These are phyloP conservation scores for Halteria grandinella DNA, from an alignment of 73 alveolate species.

Conservation along the genomic window DNA sequence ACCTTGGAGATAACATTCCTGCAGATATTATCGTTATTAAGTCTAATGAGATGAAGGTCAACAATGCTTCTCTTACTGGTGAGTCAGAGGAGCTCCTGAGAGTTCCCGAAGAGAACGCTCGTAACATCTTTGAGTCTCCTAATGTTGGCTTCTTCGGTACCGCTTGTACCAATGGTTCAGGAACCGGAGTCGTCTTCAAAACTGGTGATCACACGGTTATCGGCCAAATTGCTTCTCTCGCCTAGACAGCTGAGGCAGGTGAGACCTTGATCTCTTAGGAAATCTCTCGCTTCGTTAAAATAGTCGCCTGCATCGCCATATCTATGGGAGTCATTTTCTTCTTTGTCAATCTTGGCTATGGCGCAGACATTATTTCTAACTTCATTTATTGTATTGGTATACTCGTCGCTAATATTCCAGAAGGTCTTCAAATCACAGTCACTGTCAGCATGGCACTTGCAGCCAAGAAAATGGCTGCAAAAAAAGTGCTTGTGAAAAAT, in stretches of 20 bases:
- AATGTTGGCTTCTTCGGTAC: constrained; percentile 92
- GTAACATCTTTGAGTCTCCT: constrained; percentile 61
- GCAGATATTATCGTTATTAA: constrained; percentile 84
- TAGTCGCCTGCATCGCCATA: constrained; percentile 66
- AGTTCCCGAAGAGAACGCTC: constrained; percentile 37
- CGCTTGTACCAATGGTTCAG: constrained; percentile 92
- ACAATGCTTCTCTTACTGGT: constrained; percentile 82
- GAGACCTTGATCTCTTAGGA: constrained; percentile 73
- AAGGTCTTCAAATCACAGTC: constrained; percentile 71
- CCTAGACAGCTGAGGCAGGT: constrained; percentile 65
- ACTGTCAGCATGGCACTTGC: constrained; percentile 75
- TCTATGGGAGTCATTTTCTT: constrained; percentile 70
- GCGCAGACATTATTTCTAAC: constrained; percentile 59
- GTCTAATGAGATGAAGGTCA: constrained; percentile 77
- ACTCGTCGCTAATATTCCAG: constrained; percentile 74
- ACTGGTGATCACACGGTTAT: constrained; percentile 97
- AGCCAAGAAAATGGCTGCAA: constrained; percentile 72
- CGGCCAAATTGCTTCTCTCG: constrained; percentile 93
- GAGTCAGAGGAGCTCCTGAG: constrained; percentile 70
- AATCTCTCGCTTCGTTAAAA: constrained; percentile 69
- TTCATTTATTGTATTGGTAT: constrained; percentile 54
- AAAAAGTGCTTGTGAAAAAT: constrained; percentile 82
- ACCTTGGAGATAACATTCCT: constrained; percentile 71
- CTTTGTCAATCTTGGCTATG: constrained; percentile 62
- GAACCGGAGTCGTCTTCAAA: constrained; percentile 93